Evolutionary conservation across 2,329 filamentous ascomycete species (phyloP), one percentile per base, ranked within the genome.

Genomic region (Corinectria fuckeliana): DNA sequence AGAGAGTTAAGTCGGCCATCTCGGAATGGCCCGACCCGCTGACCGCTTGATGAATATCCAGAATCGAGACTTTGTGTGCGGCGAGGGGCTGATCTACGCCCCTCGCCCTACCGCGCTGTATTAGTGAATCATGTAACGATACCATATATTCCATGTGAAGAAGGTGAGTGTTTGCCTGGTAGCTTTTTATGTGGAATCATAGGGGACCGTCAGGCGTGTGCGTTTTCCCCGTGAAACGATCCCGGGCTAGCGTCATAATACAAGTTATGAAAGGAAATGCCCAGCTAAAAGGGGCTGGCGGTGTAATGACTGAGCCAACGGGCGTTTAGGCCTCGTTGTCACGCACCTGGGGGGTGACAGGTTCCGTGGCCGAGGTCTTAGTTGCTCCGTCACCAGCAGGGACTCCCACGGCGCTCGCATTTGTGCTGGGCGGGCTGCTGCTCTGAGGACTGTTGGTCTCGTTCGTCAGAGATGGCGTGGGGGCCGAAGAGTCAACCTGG

Each of bases 361-460:
- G 60, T 13, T 61, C 61, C 13, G 56, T 44, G n/a, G 45, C 45
- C 14, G 64, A 44, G n/a, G 59, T 20, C 62, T 71, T 70, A 49
- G 66, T 71, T 48, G 58, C 57, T 36, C 65, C 66, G 10, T 76
- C 73, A 16, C 72, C 71, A 10, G 70, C 66, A 7, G 69, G 68
- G 26, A 77, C 76, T 21, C 78, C 81, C 13, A 78, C 73, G 49
- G 85, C 83, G 69, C 86, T 88, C 34, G 81, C 81, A 63, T 82
- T 86, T 2, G 86, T 85, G 73, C 88, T 91, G 4, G 88, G 85
- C 2, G 88, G 81, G 60, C 84, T 87, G 71, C 81, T 88, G 72
- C 85, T 91, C 67, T 88, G 86, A 2, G 88, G 88, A 63, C 87
- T 91, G 71, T 90, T 90, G 36, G 85, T 85, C 67, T 89, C 88